Conservation (phyloP, 805 yeast species). For the Ogataea henricii region DNA sequence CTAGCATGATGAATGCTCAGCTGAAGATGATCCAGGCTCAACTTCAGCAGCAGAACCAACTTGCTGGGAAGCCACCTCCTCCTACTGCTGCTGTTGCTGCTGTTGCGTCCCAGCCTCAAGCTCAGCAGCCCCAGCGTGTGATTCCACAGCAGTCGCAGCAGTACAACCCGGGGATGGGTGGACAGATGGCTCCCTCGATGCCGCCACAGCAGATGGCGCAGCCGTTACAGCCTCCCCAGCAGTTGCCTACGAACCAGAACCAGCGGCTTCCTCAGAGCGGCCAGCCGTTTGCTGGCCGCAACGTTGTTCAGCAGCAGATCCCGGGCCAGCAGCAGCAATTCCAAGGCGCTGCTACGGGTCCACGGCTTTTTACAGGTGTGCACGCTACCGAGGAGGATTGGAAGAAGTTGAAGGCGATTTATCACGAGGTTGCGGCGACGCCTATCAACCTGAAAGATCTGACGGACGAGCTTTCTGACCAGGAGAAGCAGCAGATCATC, state of each 20-base stretch:
- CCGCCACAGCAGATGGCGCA: slow-evolving; percentile 14
- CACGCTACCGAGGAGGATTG: slow-evolving; percentile 61
- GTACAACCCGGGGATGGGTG: slow-evolving; percentile 10
- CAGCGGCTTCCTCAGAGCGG: slow-evolving; percentile 25
- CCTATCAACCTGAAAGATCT: slow-evolving; percentile 69
- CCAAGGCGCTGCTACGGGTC: slow-evolving; percentile 19
- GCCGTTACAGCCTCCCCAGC: slow-evolving; percentile 25
- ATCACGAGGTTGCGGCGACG: slow-evolving; percentile 67
- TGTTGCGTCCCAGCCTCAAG: slow-evolving; percentile 23
- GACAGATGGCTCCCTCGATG: slow-evolving; percentile 10
- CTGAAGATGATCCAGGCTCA: slow-evolving; percentile 26
- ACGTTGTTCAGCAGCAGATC: slow-evolving; percentile 10
- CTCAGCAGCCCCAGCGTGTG: slow-evolving; percentile 16
- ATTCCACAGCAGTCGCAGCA: slow-evolving; percentile 6
- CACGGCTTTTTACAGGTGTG: slow-evolving; percentile 36
- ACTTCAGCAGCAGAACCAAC: slow-evolving; percentile 32
- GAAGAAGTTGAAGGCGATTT: slow-evolving; percentile 58
- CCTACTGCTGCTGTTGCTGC: slow-evolving; percentile 12
- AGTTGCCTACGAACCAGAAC: slow-evolving; percentile 37
- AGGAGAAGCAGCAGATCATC: slow-evolving; percentile 63
- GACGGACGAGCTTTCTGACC: slow-evolving; percentile 58
- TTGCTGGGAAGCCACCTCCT: slow-evolving; percentile 18
- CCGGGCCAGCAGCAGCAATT: slow-evolving; percentile 18
- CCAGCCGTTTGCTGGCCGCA: slow-evolving; percentile 18
- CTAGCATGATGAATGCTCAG: slow-evolving; percentile 19